These are phyloP conservation scores for Colletotrichum musae DNA, from an alignment of 2,329 filamentous ascomycete genomes.

Conservation along the genomic window DNA sequence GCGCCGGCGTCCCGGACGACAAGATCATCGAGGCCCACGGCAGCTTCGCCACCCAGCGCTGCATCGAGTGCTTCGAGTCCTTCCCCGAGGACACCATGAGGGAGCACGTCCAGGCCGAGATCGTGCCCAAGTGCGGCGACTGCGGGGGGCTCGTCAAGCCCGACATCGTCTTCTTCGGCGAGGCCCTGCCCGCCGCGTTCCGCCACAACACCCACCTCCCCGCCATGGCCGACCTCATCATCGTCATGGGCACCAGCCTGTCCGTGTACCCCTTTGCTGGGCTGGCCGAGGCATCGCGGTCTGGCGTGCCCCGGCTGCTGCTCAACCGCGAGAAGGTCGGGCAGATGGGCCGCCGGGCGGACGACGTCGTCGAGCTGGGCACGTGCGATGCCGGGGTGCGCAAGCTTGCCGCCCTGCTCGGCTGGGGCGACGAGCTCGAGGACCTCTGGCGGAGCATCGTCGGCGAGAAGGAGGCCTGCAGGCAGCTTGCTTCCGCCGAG, in stretches of 20 bases:
- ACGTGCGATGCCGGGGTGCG: conserved; percentile 88
- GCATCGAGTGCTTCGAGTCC: conserved; percentile 85
- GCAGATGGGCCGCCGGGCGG: conserved; percentile 79
- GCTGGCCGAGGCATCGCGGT: conserved; percentile 75
- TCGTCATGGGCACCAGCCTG: conserved; percentile 91
- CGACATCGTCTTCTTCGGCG: conserved; percentile 95
- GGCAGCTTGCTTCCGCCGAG: conserved; percentile 56
- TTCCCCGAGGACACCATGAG: conserved; percentile 85
- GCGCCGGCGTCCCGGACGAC: conserved; percentile 85
- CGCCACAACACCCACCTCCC: conserved; percentile 60
- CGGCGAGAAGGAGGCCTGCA: conserved; percentile 70
- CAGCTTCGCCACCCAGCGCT: conserved; percentile 91
- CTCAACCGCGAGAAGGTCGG: conserved; percentile 92
- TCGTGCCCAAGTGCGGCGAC: conserved; percentile 78
- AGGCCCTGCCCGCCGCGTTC: conserved; percentile 66
- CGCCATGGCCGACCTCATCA: conserved; percentile 78
- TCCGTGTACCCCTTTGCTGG: conserved; percentile 91
- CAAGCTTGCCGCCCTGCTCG: conserved; percentile 82
- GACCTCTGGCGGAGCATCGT: conserved; percentile 78
- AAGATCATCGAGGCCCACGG: conserved; percentile 95
- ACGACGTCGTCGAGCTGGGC: conserved; percentile 88
- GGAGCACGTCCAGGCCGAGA: conserved; percentile 74
- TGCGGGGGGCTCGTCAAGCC: conserved; percentile 91
- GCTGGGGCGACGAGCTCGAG: conserved; percentile 90
- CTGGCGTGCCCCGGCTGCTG: conserved; percentile 80